phyloP scores from a whole-genome alignment of 805 yeast genomes.

The Metschnikowia hibisci region DNA sequence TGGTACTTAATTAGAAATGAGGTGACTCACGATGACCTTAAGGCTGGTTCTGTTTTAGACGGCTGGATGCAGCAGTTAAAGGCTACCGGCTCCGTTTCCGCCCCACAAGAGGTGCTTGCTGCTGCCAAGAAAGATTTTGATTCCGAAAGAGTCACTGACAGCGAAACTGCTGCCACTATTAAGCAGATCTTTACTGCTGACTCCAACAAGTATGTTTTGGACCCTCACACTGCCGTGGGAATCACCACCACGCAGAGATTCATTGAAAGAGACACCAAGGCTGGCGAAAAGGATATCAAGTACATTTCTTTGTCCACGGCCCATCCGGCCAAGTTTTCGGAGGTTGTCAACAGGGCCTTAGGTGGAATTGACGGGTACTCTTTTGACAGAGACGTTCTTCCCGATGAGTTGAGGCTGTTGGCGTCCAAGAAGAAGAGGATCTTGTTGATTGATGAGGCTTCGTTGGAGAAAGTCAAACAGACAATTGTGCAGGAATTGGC shows the following conservation, averaged over 20 bases:
- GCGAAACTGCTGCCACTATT: conserved; percentile 76
- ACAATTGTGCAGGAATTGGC: conserved; percentile 69
- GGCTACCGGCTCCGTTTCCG: conserved; percentile 69
- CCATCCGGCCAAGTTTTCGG: conserved; percentile 98
- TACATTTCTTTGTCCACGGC: conserved; percentile 90
- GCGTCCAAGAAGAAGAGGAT: conserved; percentile 71
- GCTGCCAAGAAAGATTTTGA: conserved; percentile 69
- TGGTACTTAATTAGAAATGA: conserved; percentile 89
- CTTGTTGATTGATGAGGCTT: conserved; percentile 64
- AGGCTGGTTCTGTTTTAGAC: conserved; percentile 71
- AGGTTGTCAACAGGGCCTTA: conserved; percentile 85
- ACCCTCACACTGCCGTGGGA: conserved; percentile 97
- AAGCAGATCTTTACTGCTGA: conserved; percentile 58
- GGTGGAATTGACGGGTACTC: conserved; percentile 64
- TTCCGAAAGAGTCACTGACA: conserved; percentile 76
- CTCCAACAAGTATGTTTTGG: conserved; percentile 72
- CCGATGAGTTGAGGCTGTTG: conserved; percentile 77
- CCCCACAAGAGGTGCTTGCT: conserved; percentile 57
- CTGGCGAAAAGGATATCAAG: conserved; percentile 35
- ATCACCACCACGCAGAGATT: conserved; percentile 70
- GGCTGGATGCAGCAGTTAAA: conserved; percentile 79
- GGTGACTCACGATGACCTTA: conserved; percentile 48
- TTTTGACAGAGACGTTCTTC: conserved; percentile 84
- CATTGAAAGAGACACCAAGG: conserved; percentile 45
- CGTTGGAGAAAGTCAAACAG: conserved; percentile 67